phyloP scores from a whole-genome alignment of 176 grass and related monocot genomes.

The Raddia guianensis region DNA sequence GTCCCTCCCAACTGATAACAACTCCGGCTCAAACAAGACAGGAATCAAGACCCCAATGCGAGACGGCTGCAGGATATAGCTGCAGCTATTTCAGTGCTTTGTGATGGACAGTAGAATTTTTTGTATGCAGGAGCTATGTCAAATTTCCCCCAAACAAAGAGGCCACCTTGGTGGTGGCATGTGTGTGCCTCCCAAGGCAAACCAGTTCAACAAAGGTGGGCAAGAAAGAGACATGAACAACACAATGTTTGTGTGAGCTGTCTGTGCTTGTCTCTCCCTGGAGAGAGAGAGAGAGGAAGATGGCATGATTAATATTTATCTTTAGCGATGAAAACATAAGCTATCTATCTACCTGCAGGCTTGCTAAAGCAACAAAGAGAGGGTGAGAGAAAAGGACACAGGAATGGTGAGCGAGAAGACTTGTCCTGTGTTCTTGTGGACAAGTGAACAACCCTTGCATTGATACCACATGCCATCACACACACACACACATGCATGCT shows the following conservation, averaged over 20 bases:
- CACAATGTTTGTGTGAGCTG: constrained; percentile 58
- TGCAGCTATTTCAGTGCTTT: constrained; percentile 17
- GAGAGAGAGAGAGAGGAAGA: constrained; percentile 25
- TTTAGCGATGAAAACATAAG: constrained; percentile 33
- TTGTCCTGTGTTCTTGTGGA: constrained; percentile 41
- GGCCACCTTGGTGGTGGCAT: constrained; percentile 11
- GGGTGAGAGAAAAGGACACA: constrained; percentile 25
- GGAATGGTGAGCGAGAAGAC: constrained; percentile 52
- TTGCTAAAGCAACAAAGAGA: constrained; percentile 49
- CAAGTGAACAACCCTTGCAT: constrained; percentile 54
- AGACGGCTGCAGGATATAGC: constrained; percentile 36
- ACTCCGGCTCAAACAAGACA: constrained; percentile 24
- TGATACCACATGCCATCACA: constrained; percentile 58
- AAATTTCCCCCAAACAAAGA: neutral
- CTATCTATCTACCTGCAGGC: constrained; percentile 32
- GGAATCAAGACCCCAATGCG: neutral
- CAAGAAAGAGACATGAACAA: constrained; percentile 64
- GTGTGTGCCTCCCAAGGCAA: constrained; percentile 43
- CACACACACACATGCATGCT: constrained; percentile 30
- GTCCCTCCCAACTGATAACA: constrained; percentile 5
- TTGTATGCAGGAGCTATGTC: neutral
- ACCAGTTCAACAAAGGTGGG: constrained; percentile 48
- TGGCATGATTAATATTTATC: constrained; percentile 42
- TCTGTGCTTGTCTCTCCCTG: constrained; percentile 24
- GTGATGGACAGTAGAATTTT: constrained; percentile 21